phyloP scores from a whole-genome alignment of 495 filamentous ascomycete genomes.

The Melanomma pulvis-pyrius region DNA sequence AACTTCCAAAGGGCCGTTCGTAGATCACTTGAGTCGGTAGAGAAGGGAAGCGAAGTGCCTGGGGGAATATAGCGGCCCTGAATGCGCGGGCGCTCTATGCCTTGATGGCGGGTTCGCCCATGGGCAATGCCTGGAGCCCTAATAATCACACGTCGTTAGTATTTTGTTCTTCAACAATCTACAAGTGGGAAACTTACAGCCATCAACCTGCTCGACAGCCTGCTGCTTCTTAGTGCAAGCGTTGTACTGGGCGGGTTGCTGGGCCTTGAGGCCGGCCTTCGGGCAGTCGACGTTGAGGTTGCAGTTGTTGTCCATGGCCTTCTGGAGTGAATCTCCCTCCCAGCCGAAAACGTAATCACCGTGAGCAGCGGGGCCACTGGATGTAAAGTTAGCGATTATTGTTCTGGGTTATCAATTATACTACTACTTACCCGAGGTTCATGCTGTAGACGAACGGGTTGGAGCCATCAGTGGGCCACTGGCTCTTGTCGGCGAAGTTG shows the following conservation, averaged over 20 bases:
- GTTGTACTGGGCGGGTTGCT: conserved; percentile 46
- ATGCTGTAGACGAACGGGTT: conserved; percentile 54
- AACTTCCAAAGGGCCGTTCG: not conserved
- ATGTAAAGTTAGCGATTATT: conserved; percentile 21
- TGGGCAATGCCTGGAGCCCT: conserved; percentile 57
- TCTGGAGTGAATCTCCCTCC: conserved; percentile 51
- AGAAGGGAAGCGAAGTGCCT: not conserved
- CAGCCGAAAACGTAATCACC: conserved; percentile 57
- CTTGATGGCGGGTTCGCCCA: conserved; percentile 57
- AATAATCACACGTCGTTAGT: conserved; percentile 7
- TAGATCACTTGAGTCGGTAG: not conserved
- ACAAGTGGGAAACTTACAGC: conserved; percentile 42
- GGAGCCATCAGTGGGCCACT: conserved; percentile 49
- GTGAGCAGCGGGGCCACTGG: conserved; percentile 50
- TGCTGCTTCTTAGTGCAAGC: conserved; percentile 46
- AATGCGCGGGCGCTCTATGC: conserved; percentile 42
- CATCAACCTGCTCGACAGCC: conserved; percentile 49
- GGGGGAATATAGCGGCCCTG: not conserved
- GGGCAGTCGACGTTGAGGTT: conserved; percentile 46
- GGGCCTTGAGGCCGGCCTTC: conserved; percentile 43
- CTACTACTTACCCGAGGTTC: conserved; percentile 51
- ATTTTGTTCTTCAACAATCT: not conserved
- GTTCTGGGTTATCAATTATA: not conserved
- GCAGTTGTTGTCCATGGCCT: conserved; percentile 55
- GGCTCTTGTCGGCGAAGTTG: conserved; percentile 46